Percentiles rank a stretch among this genome's conserved stretches.
phyloP scores from a whole-genome alignment of 768 basidiomycete species.

The Mycena albidolilacea region DNA sequence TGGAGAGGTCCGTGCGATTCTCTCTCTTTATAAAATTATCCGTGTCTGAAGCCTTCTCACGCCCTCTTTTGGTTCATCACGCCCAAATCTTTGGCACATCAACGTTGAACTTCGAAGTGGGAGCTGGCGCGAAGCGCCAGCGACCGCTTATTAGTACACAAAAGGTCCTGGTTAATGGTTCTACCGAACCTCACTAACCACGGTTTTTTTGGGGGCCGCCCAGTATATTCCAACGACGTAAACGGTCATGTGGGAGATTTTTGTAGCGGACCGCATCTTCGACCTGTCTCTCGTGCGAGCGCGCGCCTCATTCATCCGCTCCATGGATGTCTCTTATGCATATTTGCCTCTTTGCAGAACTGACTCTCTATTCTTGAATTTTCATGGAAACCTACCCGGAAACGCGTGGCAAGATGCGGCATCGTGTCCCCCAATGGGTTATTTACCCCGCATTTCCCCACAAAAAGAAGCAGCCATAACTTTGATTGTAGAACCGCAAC shows the following conservation, averaged over 20 bases:
- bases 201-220: conserved; percentile 11
- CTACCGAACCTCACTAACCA: conserved; percentile 32
- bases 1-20: conserved; percentile 32
- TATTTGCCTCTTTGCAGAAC: background rate
- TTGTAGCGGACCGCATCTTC: conserved; percentile 27
- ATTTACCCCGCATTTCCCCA: conserved; percentile 41
- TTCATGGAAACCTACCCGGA: background rate
- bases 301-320: background rate
- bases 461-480: conserved; percentile 12
- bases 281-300: conserved; percentile 36
- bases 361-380: too few relatives aligned
- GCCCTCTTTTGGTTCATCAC: too few relatives aligned
- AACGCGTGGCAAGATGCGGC: conserved; percentile 3
- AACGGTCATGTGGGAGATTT: conserved; percentile 30
- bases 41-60: too few relatives aligned
- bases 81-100: too few relatives aligned
- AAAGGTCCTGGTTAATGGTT: conserved; percentile 29
- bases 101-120: too few relatives aligned
- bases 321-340: background rate
- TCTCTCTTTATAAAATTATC: too few relatives aligned
- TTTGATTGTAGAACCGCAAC: conserved; percentile 32
- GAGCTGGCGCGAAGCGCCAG: too few relatives aligned
- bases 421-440: conserved; percentile 26
- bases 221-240: conserved; percentile 22
- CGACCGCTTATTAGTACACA: too few relatives aligned